phyloP scores from a whole-genome alignment of 2,329 filamentous ascomycete genomes.

The Ciborinia camelliae region DNA sequence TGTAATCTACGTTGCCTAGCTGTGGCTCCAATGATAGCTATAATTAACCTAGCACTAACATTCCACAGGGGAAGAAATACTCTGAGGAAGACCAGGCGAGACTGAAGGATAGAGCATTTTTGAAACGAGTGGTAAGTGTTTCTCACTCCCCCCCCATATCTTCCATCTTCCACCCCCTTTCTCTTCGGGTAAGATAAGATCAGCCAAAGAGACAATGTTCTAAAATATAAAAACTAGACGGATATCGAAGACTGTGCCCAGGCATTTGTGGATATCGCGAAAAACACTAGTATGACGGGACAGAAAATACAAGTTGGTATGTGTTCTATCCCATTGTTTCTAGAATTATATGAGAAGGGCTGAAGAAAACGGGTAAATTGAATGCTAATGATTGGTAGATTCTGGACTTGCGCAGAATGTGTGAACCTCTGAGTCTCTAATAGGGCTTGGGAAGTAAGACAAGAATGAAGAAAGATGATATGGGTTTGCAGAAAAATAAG shows the following conservation, averaged over 20 bases:
- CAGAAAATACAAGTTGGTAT: slow-evolving; percentile 37
- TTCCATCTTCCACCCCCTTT: too few relatives aligned
- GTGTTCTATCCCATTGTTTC: slow-evolving; percentile 14
- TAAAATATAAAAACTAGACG: slow-evolving; percentile 36
- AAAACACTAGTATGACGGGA: slow-evolving; percentile 42
- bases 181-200: too few relatives aligned
- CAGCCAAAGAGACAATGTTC: not conserved
- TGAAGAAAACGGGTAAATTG: not conserved
- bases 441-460: not conserved
- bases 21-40: not conserved
- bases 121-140: slow-evolving; percentile 53
- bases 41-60: not conserved
- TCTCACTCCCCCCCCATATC: not conserved
- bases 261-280: slow-evolving; percentile 52
- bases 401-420: slow-evolving; percentile 13
- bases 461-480: not conserved
- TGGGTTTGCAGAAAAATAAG: not conserved
- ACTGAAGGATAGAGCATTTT: slow-evolving; percentile 47
- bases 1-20: not conserved
- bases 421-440: not conserved
- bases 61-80: slow-evolving; percentile 48
- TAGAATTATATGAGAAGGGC: not conserved
- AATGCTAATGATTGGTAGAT: slow-evolving; percentile 6
- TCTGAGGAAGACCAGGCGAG: slow-evolving; percentile 48
- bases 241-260: slow-evolving; percentile 53